Base-by-base conservation (phyloP, 148 eudicot species). In the Rhododendron griersonianum region DNA sequence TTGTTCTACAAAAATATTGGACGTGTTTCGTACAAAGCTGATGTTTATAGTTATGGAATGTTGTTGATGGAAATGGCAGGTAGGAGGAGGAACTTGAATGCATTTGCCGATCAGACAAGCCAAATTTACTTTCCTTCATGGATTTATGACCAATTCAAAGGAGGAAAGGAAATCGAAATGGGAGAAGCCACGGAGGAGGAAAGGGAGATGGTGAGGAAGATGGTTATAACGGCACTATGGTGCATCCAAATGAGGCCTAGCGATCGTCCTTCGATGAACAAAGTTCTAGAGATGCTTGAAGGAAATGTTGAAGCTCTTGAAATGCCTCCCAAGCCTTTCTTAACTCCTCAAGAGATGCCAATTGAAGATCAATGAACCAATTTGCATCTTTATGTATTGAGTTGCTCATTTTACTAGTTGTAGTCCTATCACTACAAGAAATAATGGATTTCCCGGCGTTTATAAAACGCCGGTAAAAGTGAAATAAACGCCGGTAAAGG, bases 1-100 rank as follows among this genome's bases (percentile, higher is more conserved):
- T 23, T 61, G 63, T 57, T 57, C 63, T 57, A 57, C 85, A 86
- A 86, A 77, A 86, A 86, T 53, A 80, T 86, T 21, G 85, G 81
- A 57, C 85, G 57, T 8, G 81, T 86, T 19, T 86, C 81, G 7
- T 57, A 73, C 53, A 86, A 82, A 81, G 88, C 88, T 28, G 85
- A 86, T 75, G 81, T 86, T 55, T 85, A 85, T 25, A 67, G 74
- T 10, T 81, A 33, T 6, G 84, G 69, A 11, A 81, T 81, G 84
- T 57, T 81, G 84, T 59, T 57, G 50, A 18, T 53, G 83, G 83
- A 81, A 81, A 81, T 81, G 71, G 83, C 28, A 3, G 83, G 83
- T 5, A 16, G 28, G 15, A 59, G 84, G 16, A 37, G 67, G 48
- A 81, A 57, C 41, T 35, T 18, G 71, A 57, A 81, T 59, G 73